Evolutionary conservation across 1,284 basidiomycete genomes (phyloP).

Genomic region (Leucoagaricus sp.): DNA sequence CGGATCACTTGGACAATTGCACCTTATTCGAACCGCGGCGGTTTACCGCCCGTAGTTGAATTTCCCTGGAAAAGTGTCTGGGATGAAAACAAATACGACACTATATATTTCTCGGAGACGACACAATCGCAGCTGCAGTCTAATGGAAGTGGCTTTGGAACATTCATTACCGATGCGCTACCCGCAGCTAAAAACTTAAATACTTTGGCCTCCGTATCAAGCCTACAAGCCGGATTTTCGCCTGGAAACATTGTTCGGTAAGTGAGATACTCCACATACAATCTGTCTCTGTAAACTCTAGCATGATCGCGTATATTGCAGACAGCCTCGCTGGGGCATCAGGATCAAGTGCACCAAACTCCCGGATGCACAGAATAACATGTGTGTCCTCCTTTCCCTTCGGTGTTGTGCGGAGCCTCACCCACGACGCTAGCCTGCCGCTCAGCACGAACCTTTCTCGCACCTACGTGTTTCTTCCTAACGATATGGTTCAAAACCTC

Average conservation of each 20-base stretch:
- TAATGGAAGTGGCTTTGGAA: constrained; percentile 7
- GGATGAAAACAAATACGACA: not conserved
- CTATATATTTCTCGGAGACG: constrained; percentile 11
- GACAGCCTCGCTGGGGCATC: constrained; percentile 44
- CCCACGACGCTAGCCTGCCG: constrained; percentile 16
- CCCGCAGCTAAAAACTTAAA: not conserved
- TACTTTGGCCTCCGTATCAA: not conserved
- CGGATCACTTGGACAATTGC: constrained; percentile 15
- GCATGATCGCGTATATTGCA: constrained; percentile 15
- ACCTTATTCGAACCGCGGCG: constrained; percentile 7
- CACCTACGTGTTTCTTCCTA: constrained; percentile 40
- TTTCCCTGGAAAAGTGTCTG: not conserved
- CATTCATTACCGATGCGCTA: not conserved
- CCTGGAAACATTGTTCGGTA: constrained; percentile 11
- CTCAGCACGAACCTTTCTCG: constrained; percentile 18
- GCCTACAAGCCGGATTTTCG: not conserved
- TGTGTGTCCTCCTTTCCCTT: constrained; percentile 23
- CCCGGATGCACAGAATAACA: constrained; percentile 29
- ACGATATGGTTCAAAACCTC: constrained; percentile 29
- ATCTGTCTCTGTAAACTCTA: not conserved
- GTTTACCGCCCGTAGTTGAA: constrained; percentile 7
- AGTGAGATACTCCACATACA: not conserved
- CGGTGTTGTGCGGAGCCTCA: not conserved
- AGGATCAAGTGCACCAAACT: constrained; percentile 39
- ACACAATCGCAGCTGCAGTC: not conserved